phyloP scores from a whole-genome alignment of 208 protist genomes.

The Acanthamoeba culbertsoni region DNA sequence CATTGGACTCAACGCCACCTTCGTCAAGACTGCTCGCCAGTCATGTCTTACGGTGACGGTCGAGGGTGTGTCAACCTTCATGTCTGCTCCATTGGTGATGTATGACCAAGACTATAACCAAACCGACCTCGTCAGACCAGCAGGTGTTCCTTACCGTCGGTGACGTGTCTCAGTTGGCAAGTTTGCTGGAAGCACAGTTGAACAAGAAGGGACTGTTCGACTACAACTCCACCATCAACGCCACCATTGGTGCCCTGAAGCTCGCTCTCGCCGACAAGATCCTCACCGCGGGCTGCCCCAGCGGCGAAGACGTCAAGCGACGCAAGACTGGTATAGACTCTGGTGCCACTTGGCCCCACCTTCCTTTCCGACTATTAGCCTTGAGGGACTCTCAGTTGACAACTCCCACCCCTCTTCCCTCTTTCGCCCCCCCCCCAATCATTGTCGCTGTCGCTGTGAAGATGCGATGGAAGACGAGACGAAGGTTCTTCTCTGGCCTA shows the following conservation, averaged over 20 bases:
- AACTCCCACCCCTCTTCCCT: too few relatives aligned
- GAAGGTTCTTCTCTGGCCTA: neutral
- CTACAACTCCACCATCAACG: neutral
- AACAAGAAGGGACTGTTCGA: conserved; percentile 7
- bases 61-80: neutral
- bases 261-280: neutral
- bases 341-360: too few relatives aligned
- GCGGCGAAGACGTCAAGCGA: neutral
- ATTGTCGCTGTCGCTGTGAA: neutral
- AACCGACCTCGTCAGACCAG: neutral
- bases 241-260: neutral
- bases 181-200: neutral
- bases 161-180: neutral
- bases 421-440: neutral
- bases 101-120: neutral
- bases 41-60: neutral
- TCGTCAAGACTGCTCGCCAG: neutral
- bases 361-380: too few relatives aligned
- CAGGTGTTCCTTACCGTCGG: neutral
- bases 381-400: too few relatives aligned
- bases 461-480: neutral
- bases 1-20: neutral
- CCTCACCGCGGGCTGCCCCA: neutral
- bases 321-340: neutral
- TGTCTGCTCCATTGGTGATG: neutral